Conservation (phyloP, 2,329 filamentous ascomycete genomes). For the Curvularia lunata region DNA sequence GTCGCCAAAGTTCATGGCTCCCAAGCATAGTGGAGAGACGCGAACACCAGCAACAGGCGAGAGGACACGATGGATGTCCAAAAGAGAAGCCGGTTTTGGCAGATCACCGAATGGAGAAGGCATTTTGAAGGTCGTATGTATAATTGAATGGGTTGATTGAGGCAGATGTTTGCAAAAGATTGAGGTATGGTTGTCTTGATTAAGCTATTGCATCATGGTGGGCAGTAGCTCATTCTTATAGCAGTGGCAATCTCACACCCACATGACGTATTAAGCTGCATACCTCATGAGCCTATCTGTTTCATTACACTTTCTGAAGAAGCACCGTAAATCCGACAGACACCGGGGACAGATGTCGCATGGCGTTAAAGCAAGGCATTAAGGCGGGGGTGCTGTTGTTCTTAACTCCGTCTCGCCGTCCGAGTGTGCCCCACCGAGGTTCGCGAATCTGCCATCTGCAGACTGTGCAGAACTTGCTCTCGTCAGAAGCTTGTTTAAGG, state of each 20-base stretch:
- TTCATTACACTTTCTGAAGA: neutral
- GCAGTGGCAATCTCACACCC: neutral
- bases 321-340: neutral
- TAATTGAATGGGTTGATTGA: neutral
- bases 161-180: neutral
- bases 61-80: conserved; percentile 61
- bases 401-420: conserved; percentile 16
- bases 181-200: neutral
- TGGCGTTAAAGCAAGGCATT: conserved; percentile 14
- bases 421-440: neutral
- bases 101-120: conserved; percentile 35
- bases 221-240: conserved; percentile 9
- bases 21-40: conserved; percentile 61
- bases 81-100: conserved; percentile 45
- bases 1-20: conserved; percentile 62
- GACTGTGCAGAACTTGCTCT: neutral
- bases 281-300: neutral
- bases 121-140: conserved; percentile 16
- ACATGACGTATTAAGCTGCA: conserved; percentile 13
- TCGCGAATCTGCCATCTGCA: neutral
- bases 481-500: neutral
- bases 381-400: neutral
- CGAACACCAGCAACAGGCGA: conserved; percentile 59
- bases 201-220: neutral
- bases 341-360: conserved; percentile 9